Evolutionary conservation across 75 land plant species (phyloP), one percentile per base, ranked within the genome.

Genomic region (Selaginella moellendorffii): DNA sequence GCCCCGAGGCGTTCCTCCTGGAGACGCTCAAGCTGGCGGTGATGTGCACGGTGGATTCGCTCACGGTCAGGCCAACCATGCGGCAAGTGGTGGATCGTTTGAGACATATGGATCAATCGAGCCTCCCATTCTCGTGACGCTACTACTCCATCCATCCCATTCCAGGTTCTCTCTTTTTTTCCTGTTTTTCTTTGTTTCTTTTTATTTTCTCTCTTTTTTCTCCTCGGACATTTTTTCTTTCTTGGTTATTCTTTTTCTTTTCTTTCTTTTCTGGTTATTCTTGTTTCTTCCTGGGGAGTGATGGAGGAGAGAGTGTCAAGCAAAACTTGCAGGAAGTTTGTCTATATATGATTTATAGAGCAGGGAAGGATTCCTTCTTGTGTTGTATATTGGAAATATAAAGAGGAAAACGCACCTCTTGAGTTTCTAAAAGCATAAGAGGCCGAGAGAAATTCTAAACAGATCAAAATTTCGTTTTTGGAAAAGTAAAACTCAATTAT

Each of bases 41-140:
- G n/a, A 63, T 25, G 54, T 88, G 93, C 54, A 88, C 93, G 0
- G 76, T 69, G 42, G 88, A 82, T 24, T 71, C 85, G 1, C 74
- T 80, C 30, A 65, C 93, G 0, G 63, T 71, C 17, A 71, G 93
- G 51, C 88, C 85, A 30, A 65, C 83, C 28, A 88, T 88, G 93
- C 78, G 67, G 68, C 76, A 80, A 46, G 93, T 88, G 51, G 85
- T 79, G 8, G 78, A 81, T 53, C 68, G 68, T 21, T 52, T 86
- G 76, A 81, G 70, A 54, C 60, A 36, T 14, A 36, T 36, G 46
- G 46, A 14, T 5, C 46, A 36, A 36, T 5, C 46, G 14, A 14
- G 84, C 36, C n/a, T n/a, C n/a, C n/a, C 46, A 14, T 36, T 36
- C 14, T 5, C 46, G 46, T 36, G 46, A 36, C 46, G 46, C 5